phyloP scores from a whole-genome alignment of 495 filamentous ascomycete species.

The Lasiosphaeria ovina region DNA sequence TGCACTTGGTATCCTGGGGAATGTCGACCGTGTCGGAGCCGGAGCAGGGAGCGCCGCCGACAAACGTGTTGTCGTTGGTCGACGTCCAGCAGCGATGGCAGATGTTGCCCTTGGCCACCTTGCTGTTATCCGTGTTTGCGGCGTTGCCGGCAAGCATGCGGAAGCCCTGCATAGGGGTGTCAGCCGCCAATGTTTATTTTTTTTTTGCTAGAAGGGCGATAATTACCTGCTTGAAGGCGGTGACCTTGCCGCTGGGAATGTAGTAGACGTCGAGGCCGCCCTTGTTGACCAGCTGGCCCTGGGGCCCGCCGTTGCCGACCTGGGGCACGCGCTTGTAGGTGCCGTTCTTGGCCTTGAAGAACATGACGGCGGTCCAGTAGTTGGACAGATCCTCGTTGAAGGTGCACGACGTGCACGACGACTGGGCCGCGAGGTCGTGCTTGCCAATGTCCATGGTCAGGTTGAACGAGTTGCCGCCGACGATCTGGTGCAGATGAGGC shows the following conservation, averaged over 20 bases:
- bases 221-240: constrained; percentile 55
- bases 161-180: constrained; percentile 56
- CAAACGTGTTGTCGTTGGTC: constrained; percentile 44
- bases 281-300: constrained; percentile 68
- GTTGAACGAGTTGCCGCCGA: constrained; percentile 64
- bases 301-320: constrained; percentile 56
- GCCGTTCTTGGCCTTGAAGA: constrained; percentile 68
- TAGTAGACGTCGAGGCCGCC: constrained; percentile 51
- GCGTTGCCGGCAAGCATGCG: constrained; percentile 50
- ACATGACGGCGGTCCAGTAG: constrained; percentile 77
- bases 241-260: constrained; percentile 46
- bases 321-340: constrained; percentile 66
- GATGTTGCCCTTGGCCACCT: constrained; percentile 51
- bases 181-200: constrained; percentile 24
- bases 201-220: constrained; percentile 21
- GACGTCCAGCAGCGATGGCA: constrained; percentile 57
- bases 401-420: constrained; percentile 69
- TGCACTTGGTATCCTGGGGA: constrained; percentile 48
- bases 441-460: constrained; percentile 60
- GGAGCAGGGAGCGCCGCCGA: constrained; percentile 47
- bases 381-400: constrained; percentile 70
- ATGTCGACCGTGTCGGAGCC: constrained; percentile 56
- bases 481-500: constrained; percentile 53
- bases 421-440: constrained; percentile 51
- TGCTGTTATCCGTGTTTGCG: constrained; percentile 46